These are phyloP conservation scores for Cutaneotrichosporon sp. DNA, from an alignment of 1,284 basidiomycete species.

Conservation along the genomic window DNA sequence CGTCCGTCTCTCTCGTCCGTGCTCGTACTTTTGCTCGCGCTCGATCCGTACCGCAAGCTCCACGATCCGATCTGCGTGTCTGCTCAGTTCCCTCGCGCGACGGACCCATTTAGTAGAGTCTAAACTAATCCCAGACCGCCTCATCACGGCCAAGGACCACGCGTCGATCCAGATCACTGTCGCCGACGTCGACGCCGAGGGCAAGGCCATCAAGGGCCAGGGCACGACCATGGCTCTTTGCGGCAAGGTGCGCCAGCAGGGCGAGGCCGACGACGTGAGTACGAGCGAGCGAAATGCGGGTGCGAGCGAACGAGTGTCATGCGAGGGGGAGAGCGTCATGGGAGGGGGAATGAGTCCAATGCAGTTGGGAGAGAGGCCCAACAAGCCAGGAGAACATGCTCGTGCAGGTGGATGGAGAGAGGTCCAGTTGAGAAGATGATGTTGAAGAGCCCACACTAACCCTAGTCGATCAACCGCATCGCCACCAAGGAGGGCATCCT, in stretches of 20 bases:
- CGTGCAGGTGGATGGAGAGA: neutral
- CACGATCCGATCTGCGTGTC: too few species aligned
- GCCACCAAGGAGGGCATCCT: slow-evolving; percentile 83
- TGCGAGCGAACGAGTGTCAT: neutral
- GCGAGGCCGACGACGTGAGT: slow-evolving; percentile 82
- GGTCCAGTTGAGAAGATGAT: neutral
- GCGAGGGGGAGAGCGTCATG: neutral
- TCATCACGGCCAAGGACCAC: slow-evolving; percentile 98
- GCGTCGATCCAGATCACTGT: slow-evolving; percentile 95
- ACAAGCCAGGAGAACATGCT: neutral
- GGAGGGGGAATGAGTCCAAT: neutral
- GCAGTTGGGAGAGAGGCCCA: too few species aligned
- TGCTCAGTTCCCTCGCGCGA: neutral
- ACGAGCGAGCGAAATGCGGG: neutral
- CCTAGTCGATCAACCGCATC: slow-evolving; percentile 80
- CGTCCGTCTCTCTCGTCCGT: too few species aligned
- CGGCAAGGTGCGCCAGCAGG: slow-evolving; percentile 89
- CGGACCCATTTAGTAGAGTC: too few species aligned
- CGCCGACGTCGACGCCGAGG: slow-evolving; percentile 90
- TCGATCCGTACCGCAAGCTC: too few species aligned
- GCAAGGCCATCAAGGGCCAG: slow-evolving; percentile 75
- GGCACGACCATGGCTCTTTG: slow-evolving; percentile 91
- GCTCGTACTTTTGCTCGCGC: too few species aligned
- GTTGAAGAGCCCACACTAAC: slow-evolving; percentile 5
- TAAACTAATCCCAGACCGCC: slow-evolving; percentile 64